phyloP scores from a whole-genome alignment of 371 early-diverging fungal species.

The Mucor irregularis region DNA sequence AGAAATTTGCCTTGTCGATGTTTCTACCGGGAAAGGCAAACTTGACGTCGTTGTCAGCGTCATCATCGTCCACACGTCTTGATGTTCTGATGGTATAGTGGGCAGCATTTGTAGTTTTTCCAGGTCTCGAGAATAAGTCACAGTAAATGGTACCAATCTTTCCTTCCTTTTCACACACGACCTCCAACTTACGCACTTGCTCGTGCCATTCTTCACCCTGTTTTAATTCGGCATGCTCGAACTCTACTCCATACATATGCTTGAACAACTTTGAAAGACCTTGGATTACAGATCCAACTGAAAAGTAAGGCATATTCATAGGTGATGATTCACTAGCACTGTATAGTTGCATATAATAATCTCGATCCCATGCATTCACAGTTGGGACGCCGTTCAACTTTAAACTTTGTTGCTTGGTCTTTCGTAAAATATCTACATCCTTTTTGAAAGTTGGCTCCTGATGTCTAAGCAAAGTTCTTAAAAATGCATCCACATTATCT shows the following conservation, averaged over 20 bases:
- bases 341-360: conserved; percentile 58
- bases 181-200: conserved; percentile 86
- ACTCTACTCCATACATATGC: conserved; percentile 82
- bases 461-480: conserved; percentile 65
- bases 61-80: conserved; percentile 84
- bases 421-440: conserved; percentile 53
- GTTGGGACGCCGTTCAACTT: conserved; percentile 21
- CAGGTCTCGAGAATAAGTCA: conserved; percentile 78
- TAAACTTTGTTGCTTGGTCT: conserved; percentile 37
- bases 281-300: conserved; percentile 85
- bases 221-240: conserved; percentile 64
- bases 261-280: conserved; percentile 82
- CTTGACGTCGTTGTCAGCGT: conserved; percentile 44
- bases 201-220: conserved; percentile 87
- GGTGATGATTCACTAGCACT: conserved; percentile 22
- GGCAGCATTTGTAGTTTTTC: conserved; percentile 85
- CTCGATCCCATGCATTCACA: conserved; percentile 80
- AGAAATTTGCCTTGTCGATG: conserved; percentile 24
- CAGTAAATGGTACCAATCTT: conserved; percentile 91
- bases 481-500: conserved; percentile 84
- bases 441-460: conserved; percentile 50
- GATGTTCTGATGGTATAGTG: conserved; percentile 96
- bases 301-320: conserved; percentile 63
- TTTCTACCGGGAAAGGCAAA: conserved; percentile 45
- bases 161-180: conserved; percentile 81